phyloP scores from a whole-genome alignment of 495 filamentous ascomycete genomes.

The Ramalina peruviana region DNA sequence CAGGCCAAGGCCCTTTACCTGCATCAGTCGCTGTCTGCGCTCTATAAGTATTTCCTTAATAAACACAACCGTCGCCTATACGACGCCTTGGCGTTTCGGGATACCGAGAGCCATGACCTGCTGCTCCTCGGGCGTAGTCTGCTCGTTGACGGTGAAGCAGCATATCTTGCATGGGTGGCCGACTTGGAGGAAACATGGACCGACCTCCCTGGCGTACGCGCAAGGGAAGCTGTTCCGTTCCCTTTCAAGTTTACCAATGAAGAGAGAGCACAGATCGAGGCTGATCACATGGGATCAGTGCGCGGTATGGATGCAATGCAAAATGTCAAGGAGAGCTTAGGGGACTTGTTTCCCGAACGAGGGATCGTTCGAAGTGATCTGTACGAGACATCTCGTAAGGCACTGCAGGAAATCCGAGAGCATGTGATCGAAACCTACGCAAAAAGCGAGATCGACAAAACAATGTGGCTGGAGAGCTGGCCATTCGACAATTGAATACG shows the following conservation, averaged over 20 bases:
- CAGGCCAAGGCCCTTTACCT: no score
- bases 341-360: constrained; percentile 23
- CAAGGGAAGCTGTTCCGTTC: constrained; percentile 16
- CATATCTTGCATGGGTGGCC: constrained; percentile 22
- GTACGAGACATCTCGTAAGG: constrained; percentile 18
- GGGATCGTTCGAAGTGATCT: constrained; percentile 22
- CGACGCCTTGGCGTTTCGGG: background rate
- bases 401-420: background rate
- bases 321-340: constrained; percentile 21
- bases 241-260: constrained; percentile 21
- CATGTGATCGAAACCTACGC: background rate
- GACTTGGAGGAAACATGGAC: constrained; percentile 22
- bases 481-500: no score
- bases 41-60: background rate
- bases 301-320: constrained; percentile 24
- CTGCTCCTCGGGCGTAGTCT: no score
- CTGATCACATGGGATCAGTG: constrained; percentile 20
- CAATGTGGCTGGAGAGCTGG: background rate
- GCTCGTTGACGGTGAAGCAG: constrained; percentile 20
- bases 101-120: no score
- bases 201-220: constrained; percentile 18
- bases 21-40: no score
- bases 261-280: constrained; percentile 20
- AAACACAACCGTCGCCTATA: constrained; percentile 5
- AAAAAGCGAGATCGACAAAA: background rate